Evolutionary conservation across 371 early-diverging fungal genomes (phyloP).

Genomic region (Umbelopsis sp.): DNA sequence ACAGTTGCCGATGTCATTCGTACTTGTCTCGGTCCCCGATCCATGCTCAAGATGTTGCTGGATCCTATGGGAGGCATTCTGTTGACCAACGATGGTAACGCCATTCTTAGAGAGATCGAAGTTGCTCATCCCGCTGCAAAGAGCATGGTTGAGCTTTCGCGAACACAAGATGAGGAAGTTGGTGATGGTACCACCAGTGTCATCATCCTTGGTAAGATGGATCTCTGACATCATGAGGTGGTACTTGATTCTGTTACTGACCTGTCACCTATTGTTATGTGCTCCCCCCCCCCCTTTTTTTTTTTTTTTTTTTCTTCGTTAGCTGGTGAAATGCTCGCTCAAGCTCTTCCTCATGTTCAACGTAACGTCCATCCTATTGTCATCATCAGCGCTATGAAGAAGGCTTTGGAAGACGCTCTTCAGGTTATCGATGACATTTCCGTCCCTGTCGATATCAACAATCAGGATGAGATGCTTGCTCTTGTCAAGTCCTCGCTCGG

Average conservation of each 20-base stretch:
- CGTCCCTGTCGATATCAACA: slow-evolving; percentile 79
- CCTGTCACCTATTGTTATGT: too few relatives aligned
- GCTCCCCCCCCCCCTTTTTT: too few relatives aligned
- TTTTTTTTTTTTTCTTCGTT: slow-evolving; percentile 14
- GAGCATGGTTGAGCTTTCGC: slow-evolving; percentile 98
- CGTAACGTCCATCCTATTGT: slow-evolving; percentile 98
- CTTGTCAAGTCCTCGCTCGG: slow-evolving; percentile 94
- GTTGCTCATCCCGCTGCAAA: slow-evolving; percentile 99
- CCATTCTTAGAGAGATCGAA: slow-evolving; percentile 99
- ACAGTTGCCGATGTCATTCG: slow-evolving; percentile 98
- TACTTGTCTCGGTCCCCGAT: slow-evolving; percentile 98
- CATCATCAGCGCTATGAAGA: slow-evolving; percentile 93
- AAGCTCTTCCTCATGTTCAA: slow-evolving; percentile 92
- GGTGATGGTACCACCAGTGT: slow-evolving; percentile 99
- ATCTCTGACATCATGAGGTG: background rate
- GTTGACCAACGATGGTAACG: slow-evolving; percentile 99
- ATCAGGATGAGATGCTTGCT: slow-evolving; percentile 86
- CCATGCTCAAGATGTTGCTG: slow-evolving; percentile 99
- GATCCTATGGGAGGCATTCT: slow-evolving; percentile 99
- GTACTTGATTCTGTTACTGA: background rate
- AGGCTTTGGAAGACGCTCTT: slow-evolving; percentile 92
- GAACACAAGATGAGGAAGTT: slow-evolving; percentile 99
- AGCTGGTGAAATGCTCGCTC: slow-evolving; percentile 96
- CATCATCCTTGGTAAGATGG: slow-evolving; percentile 88
- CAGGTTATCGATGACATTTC: slow-evolving; percentile 85